Evolutionary conservation across 2,329 filamentous ascomycete species (phyloP).

Genomic region (Didymella lethalis): DNA sequence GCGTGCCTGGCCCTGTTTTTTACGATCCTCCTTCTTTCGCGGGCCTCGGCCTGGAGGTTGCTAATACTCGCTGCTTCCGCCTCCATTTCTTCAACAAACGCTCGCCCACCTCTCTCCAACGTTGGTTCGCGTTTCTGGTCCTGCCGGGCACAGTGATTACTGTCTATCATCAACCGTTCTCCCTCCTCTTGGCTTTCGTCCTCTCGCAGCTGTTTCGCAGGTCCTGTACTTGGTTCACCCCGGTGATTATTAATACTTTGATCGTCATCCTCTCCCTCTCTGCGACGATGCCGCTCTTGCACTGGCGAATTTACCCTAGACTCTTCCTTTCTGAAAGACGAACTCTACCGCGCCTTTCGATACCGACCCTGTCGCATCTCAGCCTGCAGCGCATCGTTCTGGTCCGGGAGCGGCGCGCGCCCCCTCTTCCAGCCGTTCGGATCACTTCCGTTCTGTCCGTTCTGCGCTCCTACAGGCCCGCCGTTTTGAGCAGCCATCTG

Average conservation of each 20-base stretch:
- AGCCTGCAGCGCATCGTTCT: conserved; percentile 80
- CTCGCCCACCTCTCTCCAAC: neutral
- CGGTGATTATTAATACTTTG: no score
- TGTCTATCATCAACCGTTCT: neutral
- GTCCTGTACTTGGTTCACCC: neutral
- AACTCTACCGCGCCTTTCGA: conserved; percentile 40
- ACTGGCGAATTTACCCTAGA: neutral
- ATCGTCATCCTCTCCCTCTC: neutral
- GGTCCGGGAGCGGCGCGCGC: conserved; percentile 78
- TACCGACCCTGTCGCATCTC: conserved; percentile 71
- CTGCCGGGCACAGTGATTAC: neutral
- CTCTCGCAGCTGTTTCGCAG: no score
- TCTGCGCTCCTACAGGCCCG: conserved; percentile 19
- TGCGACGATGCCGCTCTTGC: neutral
- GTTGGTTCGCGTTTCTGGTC: neutral
- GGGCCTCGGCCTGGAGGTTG: no score
- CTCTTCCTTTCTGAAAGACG: neutral
- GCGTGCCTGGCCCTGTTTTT: neutral
- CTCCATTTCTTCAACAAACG: neutral
- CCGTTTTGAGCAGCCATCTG: conserved; percentile 15
- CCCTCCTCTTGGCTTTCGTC: neutral
- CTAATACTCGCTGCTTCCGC: neutral
- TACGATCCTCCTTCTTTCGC: neutral
- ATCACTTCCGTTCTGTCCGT: conserved; percentile 35
- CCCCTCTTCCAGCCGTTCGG: conserved; percentile 30